These are phyloP conservation scores for Coemansia sp. DNA, from an alignment of 192 early-diverging fungal species.

Conservation along the genomic window DNA sequence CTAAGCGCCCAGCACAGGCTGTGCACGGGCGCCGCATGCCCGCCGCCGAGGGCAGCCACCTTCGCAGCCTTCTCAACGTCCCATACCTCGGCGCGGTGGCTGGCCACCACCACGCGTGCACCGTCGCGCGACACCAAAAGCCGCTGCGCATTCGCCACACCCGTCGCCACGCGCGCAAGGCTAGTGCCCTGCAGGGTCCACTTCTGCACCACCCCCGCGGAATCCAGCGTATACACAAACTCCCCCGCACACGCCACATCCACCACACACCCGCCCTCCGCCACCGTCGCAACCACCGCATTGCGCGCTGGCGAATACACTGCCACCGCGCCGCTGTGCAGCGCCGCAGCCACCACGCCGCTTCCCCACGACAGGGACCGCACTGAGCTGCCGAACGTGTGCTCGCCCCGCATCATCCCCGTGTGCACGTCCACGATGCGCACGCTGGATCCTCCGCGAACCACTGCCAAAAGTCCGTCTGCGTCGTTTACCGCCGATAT, in stretches of 20 bases:
- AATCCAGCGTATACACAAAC: constrained; percentile 27
- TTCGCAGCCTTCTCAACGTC: constrained; percentile 14
- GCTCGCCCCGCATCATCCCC: constrained; percentile 40
- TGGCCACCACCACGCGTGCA: constrained; percentile 35
- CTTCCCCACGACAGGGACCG: constrained; percentile 23
- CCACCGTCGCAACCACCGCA: constrained; percentile 22
- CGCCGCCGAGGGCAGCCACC: constrained; percentile 15
- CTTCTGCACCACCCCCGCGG: constrained; percentile 20
- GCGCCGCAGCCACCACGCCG: constrained; percentile 21
- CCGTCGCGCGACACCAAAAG: constrained; percentile 26
- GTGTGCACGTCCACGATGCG: constrained; percentile 49
- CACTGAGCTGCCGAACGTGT: constrained; percentile 16
- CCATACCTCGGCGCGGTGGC: constrained; percentile 45
- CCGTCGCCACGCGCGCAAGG: constrained; percentile 18
- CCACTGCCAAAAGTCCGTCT: constrained; percentile 35
- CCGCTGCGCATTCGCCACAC: constrained; percentile 11
- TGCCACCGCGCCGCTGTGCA: constrained; percentile 24
- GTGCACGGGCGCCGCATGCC: constrained; percentile 31
- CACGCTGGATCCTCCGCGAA: constrained; percentile 36
- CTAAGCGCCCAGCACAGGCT: constrained; percentile 37
- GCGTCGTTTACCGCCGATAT: constrained; percentile 31
- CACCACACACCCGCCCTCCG: neutral
- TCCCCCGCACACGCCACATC: constrained; percentile 3
- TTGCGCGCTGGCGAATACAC: constrained; percentile 50
- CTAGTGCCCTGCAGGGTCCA: constrained; percentile 20